Conservation (phyloP, 202 grass and related monocot genomes). For the Saccharum hybrid region DNA sequence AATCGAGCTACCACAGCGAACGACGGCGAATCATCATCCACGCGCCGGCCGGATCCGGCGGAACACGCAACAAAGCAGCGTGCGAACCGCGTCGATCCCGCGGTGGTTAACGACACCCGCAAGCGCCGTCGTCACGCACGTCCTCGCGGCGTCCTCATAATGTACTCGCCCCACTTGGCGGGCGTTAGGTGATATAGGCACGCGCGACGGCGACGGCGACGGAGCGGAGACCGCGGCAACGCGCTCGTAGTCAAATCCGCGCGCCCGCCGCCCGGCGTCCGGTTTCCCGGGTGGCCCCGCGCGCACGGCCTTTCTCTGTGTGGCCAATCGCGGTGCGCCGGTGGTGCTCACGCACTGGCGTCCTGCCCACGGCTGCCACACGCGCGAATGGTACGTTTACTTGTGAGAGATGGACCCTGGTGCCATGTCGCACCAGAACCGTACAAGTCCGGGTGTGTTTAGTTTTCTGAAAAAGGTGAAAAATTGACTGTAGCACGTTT, state of each 20-base stretch:
- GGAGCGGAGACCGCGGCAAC: not conserved
- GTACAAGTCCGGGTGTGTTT: too few relatives aligned
- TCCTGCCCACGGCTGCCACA: not conserved
- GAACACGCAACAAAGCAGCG: slow-evolving; percentile 20
- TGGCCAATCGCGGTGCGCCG: not conserved
- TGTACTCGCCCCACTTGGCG: slow-evolving; percentile 20
- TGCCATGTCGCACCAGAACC: not conserved
- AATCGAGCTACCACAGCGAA: slow-evolving; percentile 8
- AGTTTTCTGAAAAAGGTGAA: too few relatives aligned
- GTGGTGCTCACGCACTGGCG: not conserved
- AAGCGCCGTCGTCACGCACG: not conserved
- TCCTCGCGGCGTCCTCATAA: not conserved
- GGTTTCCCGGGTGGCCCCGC: not conserved
- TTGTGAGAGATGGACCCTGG: not conserved
- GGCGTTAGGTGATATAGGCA: not conserved
- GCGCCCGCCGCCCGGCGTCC: not conserved
- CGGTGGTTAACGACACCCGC: not conserved
- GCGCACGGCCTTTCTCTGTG: not conserved
- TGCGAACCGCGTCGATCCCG: slow-evolving; percentile 35
- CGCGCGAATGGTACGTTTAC: not conserved
- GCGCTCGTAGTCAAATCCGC: slow-evolving; percentile 16
- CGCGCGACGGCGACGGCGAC: not conserved
- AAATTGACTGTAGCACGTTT: too few relatives aligned
- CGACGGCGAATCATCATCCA: not conserved
- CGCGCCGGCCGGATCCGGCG: not conserved